Percentiles rank a stretch among this genome's conserved stretches.
phyloP scores from a whole-genome alignment of 176 grass and related monocot species.

The Miscanthus lutarioriparius region DNA sequence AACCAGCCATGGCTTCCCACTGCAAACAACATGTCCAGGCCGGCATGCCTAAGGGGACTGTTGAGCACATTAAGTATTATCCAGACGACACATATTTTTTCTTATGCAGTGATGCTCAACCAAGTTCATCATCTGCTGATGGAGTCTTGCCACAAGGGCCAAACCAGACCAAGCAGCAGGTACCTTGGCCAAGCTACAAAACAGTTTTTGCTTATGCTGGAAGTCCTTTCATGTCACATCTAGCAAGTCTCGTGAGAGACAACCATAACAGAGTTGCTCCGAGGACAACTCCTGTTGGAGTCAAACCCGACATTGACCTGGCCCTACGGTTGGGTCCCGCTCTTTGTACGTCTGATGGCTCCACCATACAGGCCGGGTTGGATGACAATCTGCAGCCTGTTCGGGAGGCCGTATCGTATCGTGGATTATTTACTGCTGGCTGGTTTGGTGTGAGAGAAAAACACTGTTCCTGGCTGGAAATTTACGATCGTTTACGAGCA shows the following conservation, averaged over 20 bases:
- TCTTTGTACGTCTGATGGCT: neutral
- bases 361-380: neutral
- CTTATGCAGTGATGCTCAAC: neutral
- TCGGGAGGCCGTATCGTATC: no score
- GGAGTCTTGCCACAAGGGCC: neutral
- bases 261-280: neutral
- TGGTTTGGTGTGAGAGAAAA: no score
- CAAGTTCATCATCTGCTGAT: neutral
- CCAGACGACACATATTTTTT: slow-evolving; percentile 1
- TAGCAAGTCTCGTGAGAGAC: neutral
- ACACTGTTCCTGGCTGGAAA: no score
- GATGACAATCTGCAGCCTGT: neutral
- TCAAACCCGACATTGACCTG: neutral
- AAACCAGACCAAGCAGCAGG: neutral
- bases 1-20: slow-evolving; percentile 21
- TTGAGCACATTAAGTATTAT: slow-evolving; percentile 20
- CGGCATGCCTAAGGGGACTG: neutral
- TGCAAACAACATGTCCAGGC: neutral
- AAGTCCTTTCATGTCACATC: neutral
- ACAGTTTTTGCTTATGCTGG: neutral
- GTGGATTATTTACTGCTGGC: no score
- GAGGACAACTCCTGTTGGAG: neutral
- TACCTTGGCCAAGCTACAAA: neutral
- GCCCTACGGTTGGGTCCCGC: neutral
- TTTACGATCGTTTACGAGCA: no score